Conservation (phyloP, 2,329 filamentous ascomycete genomes). For the Nannizziopsis arthrosporioides region DNA sequence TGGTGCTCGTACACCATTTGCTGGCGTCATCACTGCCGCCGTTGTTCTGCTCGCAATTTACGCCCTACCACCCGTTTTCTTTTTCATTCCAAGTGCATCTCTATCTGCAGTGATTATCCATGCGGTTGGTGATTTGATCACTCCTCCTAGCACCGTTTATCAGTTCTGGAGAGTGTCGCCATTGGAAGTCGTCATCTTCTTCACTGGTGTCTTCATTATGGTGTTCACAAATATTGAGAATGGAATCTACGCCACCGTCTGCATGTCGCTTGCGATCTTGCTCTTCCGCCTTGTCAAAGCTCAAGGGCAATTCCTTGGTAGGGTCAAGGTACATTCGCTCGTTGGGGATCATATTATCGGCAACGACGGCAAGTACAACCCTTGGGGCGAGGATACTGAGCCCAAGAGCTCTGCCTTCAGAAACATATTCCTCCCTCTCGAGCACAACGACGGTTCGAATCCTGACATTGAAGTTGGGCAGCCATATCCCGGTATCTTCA, state of each 20-base stretch:
- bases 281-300: conserved; percentile 76
- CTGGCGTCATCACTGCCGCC: conserved; percentile 74
- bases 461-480: conserved; percentile 65
- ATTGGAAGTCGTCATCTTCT: conserved; percentile 82
- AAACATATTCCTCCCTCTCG: conserved; percentile 76
- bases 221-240: conserved; percentile 81
- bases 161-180: conserved; percentile 93
- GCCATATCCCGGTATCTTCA: conserved; percentile 86
- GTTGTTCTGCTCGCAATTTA: conserved; percentile 87
- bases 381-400: conserved; percentile 21
- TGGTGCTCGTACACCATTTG: conserved; percentile 81
- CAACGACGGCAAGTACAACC: conserved; percentile 45
- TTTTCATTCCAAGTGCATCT: conserved; percentile 73
- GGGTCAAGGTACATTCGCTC: conserved; percentile 72
- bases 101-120: conserved; percentile 89
- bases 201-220: conserved; percentile 80
- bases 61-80: conserved; percentile 77
- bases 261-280: conserved; percentile 62
- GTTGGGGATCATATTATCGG: conserved; percentile 62
- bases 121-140: conserved; percentile 85
- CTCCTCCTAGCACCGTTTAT: conserved; percentile 79
- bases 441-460: conserved; percentile 83
- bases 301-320: conserved; percentile 70
- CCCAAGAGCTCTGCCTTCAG: conserved; percentile 45
- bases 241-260: conserved; percentile 80